Base-by-base conservation (phyloP, 2,329 filamentous ascomycete species). In the Alternaria arbusti region DNA sequence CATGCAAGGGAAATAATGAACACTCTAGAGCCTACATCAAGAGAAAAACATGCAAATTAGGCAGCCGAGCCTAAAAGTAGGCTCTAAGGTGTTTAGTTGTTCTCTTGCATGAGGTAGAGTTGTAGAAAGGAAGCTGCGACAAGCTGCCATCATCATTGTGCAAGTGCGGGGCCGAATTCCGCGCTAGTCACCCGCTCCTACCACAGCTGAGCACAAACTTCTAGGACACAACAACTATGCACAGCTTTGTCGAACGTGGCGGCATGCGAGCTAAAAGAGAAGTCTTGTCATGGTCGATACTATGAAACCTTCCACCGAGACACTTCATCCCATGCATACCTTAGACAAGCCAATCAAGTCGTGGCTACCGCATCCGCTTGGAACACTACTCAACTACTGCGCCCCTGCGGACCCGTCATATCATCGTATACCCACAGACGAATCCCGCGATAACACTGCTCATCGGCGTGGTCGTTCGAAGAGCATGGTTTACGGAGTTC, bases 271-370 rank as follows among this genome's bases (percentile, higher is more conserved):
- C n/a, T 40, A 9, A 4, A 40, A n/a, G 9, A 40, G 36, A 17
- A 40, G 1, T 17, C 2, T 40, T 17, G 0, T 0, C 1, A 40
- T 2, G 9, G 5, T 40, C 36, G 0, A 5, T 40, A 0, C 0
- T 40, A 40, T 40, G 32, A 17, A 40, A 8, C 9, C 36, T 17
- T 6, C 15, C 9, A 10, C 36, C 4, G 36, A 40, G 1, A 26
- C 4, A 26, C 45, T 26, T 12, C 23, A 1, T 4, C 0, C 45
- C 1, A 47, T 47, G 23, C 22, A 1, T 11, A 5, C 9, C 2
- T 23, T 23, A 6, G 9, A 17, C 15, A 25, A 1, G 0, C 3
- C 5, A 5, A 47, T 3, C 13, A 26, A 22, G 15, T 26, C 15
- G 15, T 47, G 45, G 45, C 15, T n/a, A 47, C 23, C 3, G 2